Evolutionary conservation across 2,329 filamentous ascomycete species (phyloP), one percentile per base, ranked within the genome.

Genomic region (Pezicula neosporulosa): DNA sequence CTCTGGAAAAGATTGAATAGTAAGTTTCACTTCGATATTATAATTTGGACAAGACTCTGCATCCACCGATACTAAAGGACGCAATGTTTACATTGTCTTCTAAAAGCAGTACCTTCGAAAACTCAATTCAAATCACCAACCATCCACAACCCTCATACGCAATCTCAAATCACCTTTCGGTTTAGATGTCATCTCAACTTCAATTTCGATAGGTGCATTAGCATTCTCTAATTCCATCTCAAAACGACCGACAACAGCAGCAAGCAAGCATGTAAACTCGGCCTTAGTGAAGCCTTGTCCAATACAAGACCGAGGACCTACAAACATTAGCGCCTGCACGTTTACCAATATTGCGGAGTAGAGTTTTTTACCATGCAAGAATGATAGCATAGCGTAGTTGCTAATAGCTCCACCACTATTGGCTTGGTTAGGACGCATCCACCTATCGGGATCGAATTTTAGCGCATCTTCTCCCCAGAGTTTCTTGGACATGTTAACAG

Each of bases 191-290:
- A 93, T 77, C 1, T 81, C 81, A 0, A 81, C 77, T 67, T 82
- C 82, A 55, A 93, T 81, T 48, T 79, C 70, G 46, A 91, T 65
- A 57, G 85, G 81, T 41, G 73, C 73, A 68, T 88, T 80, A 59
- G 78, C 70, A 56, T 82, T 68, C 54, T 66, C 63, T 47, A 83
- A 65, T 57, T 71, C 71, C 63, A 84, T 81, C 63, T 82, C 77
- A 66, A 93, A 95, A 35, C 80, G 76, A 1, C 90, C 90, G 4
- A 91, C 78, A 75, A 87, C 82, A 10, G 81, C 77, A 10, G 90
- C 90, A 42, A 96, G 65, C 55, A 96, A 70, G 63, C 86, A 92
- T 12, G 88, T 89, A 68, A 95, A 87, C 74, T 96, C 91, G 1
- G 85, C 82, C 65, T 83, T 86, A 0, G 91, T 87, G 69, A 95